Percentiles rank a stretch among this genome's conserved stretches.
Conservation (phyloP, 495 filamentous ascomycete genomes). For the Durotheca rogersii region DNA sequence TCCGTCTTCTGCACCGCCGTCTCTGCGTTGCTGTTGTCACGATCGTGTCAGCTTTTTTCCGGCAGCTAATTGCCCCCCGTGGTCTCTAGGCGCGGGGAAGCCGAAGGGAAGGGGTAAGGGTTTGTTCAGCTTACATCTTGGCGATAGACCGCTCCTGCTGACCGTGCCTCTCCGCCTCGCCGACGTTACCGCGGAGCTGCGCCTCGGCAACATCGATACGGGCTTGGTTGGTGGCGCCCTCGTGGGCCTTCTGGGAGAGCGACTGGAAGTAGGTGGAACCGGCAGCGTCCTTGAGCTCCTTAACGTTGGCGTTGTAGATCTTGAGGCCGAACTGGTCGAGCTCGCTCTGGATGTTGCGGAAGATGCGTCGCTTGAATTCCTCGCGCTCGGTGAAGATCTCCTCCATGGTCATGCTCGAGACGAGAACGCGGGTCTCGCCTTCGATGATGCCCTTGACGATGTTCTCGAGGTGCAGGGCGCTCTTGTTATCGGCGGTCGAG, state of each 20-base stretch:
- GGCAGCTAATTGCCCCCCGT: too few species aligned
- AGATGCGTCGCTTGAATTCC: conserved; percentile 74
- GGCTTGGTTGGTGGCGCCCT: conserved; percentile 76
- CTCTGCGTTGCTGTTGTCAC: conserved; percentile 67
- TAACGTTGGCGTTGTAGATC: conserved; percentile 78
- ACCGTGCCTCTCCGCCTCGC: conserved; percentile 74
- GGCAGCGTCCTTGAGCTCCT: conserved; percentile 77
- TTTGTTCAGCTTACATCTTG: conserved; percentile 62
- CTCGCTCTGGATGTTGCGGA: conserved; percentile 74
- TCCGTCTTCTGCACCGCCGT: conserved; percentile 81
- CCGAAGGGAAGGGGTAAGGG: conserved; percentile 10
- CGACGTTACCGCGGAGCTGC: conserved; percentile 73
- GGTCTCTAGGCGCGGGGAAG: too few species aligned
- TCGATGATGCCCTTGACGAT: conserved; percentile 90
- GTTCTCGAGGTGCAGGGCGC: conserved; percentile 70
- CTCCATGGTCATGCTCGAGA: conserved; percentile 82
- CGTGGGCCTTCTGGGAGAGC: conserved; percentile 76
- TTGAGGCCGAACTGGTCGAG: conserved; percentile 71
- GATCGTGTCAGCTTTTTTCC: too few species aligned
- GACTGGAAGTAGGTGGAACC: conserved; percentile 76
- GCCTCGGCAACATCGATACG: conserved; percentile 80
- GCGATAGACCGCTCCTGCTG: conserved; percentile 76
- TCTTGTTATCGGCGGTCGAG: conserved; percentile 45
- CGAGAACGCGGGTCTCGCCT: conserved; percentile 76
- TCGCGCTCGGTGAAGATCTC: conserved; percentile 82